phyloP scores from a whole-genome alignment of 2,329 filamentous ascomycete species.

The Monilinia fructicola region DNA sequence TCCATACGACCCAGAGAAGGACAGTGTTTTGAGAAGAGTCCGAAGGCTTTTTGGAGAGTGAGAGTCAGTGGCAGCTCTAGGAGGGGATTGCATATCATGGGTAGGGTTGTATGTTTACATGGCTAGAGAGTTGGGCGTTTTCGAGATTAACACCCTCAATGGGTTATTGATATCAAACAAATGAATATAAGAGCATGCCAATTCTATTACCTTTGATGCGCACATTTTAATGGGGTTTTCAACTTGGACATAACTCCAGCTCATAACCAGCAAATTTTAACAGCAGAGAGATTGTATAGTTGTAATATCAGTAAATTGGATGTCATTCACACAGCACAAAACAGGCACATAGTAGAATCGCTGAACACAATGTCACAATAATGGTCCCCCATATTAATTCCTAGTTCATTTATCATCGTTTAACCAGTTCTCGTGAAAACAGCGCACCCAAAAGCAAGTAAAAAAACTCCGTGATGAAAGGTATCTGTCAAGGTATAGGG shows the following conservation, averaged over 20 bases:
- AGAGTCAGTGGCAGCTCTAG: slow-evolving; percentile 29
- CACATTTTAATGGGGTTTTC: not conserved
- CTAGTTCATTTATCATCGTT: slow-evolving; percentile 14
- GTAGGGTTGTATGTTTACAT: slow-evolving; percentile 22
- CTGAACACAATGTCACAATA: not conserved
- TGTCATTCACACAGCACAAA: not conserved
- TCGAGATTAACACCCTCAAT: slow-evolving; percentile 18
- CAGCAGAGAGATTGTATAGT: not conserved
- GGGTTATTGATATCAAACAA: slow-evolving; percentile 19
- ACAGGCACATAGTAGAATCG: not conserved
- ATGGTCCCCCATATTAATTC: slow-evolving; percentile 6
- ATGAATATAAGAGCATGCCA: slow-evolving; percentile 28
- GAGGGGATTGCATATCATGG: slow-evolving; percentile 9
- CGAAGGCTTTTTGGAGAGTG: slow-evolving; percentile 71
- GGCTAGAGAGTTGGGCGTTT: slow-evolving; percentile 22
- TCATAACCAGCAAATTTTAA: not conserved
- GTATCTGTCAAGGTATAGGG: slow-evolving; percentile 28
- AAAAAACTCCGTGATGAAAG: slow-evolving; percentile 31
- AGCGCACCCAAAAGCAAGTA: slow-evolving; percentile 11
- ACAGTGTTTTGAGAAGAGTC: slow-evolving; percentile 91
- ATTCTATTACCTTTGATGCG: not conserved
- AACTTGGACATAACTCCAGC: not conserved
- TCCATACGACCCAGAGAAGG: slow-evolving; percentile 97
- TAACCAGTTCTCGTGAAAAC: not conserved
- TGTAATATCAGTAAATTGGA: not conserved